These are phyloP conservation scores for Leishmania tarentolae DNA, from an alignment of 208 protist genomes.

Conservation along the genomic window DNA sequence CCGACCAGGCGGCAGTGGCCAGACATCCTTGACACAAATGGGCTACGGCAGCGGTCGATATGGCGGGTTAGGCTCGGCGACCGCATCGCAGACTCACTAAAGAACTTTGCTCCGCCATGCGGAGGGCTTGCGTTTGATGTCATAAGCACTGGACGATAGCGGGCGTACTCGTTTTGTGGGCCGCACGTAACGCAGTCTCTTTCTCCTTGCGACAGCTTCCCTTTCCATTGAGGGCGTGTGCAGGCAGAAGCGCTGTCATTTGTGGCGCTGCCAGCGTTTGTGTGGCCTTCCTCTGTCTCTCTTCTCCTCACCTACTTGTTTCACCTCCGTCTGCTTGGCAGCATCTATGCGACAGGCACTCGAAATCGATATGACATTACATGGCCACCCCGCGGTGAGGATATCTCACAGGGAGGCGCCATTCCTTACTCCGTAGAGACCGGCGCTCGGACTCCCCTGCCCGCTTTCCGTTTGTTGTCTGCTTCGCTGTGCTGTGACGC, in stretches of 20 bases:
- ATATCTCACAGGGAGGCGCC: neutral
- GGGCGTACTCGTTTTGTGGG: neutral
- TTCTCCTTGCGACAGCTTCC: neutral
- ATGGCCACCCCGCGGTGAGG: neutral
- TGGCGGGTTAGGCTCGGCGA: neutral
- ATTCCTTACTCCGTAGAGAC: neutral
- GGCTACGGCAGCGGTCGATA: neutral
- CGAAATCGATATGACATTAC: neutral
- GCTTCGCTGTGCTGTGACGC: neutral
- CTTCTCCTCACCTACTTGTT: neutral
- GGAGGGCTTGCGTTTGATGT: neutral
- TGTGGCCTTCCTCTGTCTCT: neutral
- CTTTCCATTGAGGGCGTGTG: neutral
- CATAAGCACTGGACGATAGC: neutral
- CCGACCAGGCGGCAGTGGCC: conserved; percentile 9
- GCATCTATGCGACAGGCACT: neutral
- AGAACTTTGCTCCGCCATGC: neutral
- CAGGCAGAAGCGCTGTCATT: neutral
- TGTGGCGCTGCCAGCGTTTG: neutral
- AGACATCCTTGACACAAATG: conserved; percentile 10
- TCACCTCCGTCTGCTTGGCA: neutral
- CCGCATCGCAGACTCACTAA: neutral
- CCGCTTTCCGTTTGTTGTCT: neutral
- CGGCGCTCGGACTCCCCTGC: no score
- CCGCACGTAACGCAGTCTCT: neutral